Base-by-base conservation (phyloP, 257 asterid genomes). In the Coffea eugenioides region DNA sequence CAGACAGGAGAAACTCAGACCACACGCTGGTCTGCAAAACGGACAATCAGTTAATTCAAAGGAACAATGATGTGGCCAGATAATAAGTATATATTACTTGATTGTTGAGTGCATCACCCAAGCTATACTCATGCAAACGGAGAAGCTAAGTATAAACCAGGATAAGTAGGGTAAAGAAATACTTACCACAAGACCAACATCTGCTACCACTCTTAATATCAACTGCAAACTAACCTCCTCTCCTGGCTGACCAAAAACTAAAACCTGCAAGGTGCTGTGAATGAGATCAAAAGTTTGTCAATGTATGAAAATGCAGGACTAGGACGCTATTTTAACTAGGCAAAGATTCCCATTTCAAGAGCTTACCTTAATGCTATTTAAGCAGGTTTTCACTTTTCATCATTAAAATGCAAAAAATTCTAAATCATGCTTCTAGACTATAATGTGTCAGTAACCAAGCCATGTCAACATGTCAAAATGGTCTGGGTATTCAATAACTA, bases 161-260 rank as follows among this genome's bases (percentile, higher is more conserved):
- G 6, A 18, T 4, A 56, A 16, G 20, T 9, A 51, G 72, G 48
- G 51, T 76, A 67, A 5, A 16, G n/a, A 8, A 80, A 52, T 82
- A 88, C 98, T 89, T 85, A 95, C 99, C 79, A 93, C 92, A 78
- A 95, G 96, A 76, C 99, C 99, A 89, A 93, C 97, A 87, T 95
- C 99, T 76, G 99, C 99, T 15, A 95, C 99, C 48, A 95, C 97
- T 85, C 99, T 85, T 71, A 95, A 92, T 82, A 95, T 92, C 86
- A 95, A 83, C 87, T 95, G 96, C 90, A 95, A 92, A 84, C 87
- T 91, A 79, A 88, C 87, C 83, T 91, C 99, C 89, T 95, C 98
- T 74, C 99, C 98, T 77, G 93, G 88, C 89, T 88, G 97, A 54
- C 99, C 99, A 79, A 88, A 82, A 71, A 85, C 79, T 83, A 95